These are phyloP conservation scores for Amanita phalloides DNA, from an alignment of 768 basidiomycete genomes.

Conservation along the genomic window DNA sequence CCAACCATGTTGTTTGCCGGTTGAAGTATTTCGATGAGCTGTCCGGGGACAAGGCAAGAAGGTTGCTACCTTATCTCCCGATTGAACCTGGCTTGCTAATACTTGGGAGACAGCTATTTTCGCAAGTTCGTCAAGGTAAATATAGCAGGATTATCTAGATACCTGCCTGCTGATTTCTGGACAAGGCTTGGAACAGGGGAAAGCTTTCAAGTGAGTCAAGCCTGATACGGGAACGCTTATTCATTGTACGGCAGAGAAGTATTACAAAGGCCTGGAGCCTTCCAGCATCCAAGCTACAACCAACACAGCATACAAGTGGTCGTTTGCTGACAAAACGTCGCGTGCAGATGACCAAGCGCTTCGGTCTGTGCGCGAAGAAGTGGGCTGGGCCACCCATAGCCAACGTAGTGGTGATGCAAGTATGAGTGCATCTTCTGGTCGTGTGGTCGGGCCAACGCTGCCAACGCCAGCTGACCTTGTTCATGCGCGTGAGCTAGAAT, in stretches of 20 bases:
- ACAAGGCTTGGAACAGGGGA: conserved; percentile 74
- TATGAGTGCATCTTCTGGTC: conserved; percentile 20
- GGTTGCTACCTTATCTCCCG: conserved; percentile 27
- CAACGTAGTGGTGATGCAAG: conserved; percentile 11
- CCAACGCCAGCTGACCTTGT: conserved; percentile 62
- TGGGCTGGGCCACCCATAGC: conserved; percentile 36
- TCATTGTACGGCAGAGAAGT: conserved; percentile 13
- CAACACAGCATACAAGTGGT: conserved; percentile 84
- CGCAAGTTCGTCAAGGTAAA: conserved; percentile 80
- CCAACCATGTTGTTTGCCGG: background rate
- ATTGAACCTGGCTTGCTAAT: conserved; percentile 18
- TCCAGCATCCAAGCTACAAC: conserved; percentile 45
- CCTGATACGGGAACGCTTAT: conserved; percentile 5
- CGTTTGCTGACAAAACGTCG: conserved; percentile 60
- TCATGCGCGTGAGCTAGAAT: conserved; percentile 52
- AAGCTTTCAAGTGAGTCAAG: conserved; percentile 47
- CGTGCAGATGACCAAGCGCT: conserved; percentile 49
- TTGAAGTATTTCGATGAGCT: conserved; percentile 79
- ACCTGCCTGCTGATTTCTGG: background rate
- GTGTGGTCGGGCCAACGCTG: conserved; percentile 55
- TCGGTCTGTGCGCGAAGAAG: conserved; percentile 47
- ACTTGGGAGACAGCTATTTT: conserved; percentile 55
- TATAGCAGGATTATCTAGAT: background rate
- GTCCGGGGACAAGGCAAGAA: conserved; percentile 71
- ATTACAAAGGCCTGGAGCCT: conserved; percentile 48